Evolutionary conservation across 2,329 filamentous ascomycete species (phyloP).

Genomic region (Diaporthe sp.): DNA sequence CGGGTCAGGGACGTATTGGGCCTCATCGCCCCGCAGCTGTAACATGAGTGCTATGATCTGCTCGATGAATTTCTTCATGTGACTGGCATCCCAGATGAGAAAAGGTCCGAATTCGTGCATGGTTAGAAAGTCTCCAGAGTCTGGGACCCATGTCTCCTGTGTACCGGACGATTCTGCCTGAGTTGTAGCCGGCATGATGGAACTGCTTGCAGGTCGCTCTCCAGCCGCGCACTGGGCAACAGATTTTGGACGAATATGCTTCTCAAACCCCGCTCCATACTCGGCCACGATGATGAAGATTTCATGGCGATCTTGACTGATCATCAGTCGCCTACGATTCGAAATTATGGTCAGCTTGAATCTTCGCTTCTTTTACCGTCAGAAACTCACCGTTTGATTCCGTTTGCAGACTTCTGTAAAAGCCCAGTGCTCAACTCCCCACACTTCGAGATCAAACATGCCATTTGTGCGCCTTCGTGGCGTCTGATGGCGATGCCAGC

Average conservation of each 20-base stretch:
- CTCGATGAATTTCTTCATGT: not conserved
- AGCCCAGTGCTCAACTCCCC: not conserved
- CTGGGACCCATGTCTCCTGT: not conserved
- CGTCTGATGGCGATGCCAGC: not conserved
- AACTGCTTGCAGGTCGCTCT: too few relatives aligned
- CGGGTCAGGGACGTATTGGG: not conserved
- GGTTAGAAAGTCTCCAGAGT: not conserved
- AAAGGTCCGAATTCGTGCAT: slow-evolving; percentile 10
- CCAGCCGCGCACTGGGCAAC: not conserved
- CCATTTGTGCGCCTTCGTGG: not conserved
- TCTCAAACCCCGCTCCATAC: not conserved
- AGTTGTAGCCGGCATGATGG: too few relatives aligned
- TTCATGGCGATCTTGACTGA: not conserved
- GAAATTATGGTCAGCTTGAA: not conserved
- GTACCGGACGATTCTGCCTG: not conserved
- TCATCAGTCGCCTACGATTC: not conserved
- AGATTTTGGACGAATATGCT: not conserved
- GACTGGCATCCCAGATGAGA: not conserved
- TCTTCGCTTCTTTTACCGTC: too few relatives aligned
- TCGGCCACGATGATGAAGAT: not conserved
- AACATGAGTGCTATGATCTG: not conserved
- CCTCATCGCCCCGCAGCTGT: not conserved
- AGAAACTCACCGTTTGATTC: not conserved
- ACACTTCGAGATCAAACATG: not conserved
- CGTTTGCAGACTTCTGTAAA: not conserved